Evolutionary conservation across 2,329 filamentous ascomycete species (phyloP), one percentile per base, ranked within the genome.

Genomic region (Cercospora zeae-maydis): DNA sequence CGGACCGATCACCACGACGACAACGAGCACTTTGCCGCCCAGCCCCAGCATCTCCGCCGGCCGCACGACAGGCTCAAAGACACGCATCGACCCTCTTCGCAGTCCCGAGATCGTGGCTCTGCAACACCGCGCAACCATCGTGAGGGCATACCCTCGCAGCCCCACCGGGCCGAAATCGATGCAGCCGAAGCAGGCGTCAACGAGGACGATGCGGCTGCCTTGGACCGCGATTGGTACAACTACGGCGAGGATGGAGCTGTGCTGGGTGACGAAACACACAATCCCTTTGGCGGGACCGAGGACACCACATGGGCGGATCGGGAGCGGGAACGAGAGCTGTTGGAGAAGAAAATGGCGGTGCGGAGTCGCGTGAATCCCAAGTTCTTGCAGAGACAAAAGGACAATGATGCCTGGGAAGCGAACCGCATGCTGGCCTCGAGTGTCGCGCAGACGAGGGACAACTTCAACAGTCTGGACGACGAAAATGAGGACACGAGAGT

Each of bases 371-470:
- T 75, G 11, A 91, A 86, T 73, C 89, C 89, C 49, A 84, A 90
- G 56, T 88, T 88, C 64, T 83, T 91, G 62, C 92, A 96, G 77
- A 91, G 93, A 71, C 91, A 96, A 75, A 92, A 90, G 74, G 95
- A 99, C 74, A 92, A 95, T 47, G 95, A 99, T 77, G 93, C 93
- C 0, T 99, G 95, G 95, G 96, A 99, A 77, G 95, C 93, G 14
- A 99, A 99, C 75, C 90, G 95, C 63, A 98, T 99, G 95, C 83
- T 99, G 64, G 95, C 93, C 1, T 97, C 93, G 19, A 93, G 93
- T 61, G 93, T 99, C 16, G 95, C 95, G 16, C 96, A 99, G 76
- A 83, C 93, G 72, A 95, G 71, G 86, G 92, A 74, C n/a, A 88
- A 88, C 31, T 56, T 54, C 24, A 84, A 86, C 53, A 92, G 95